These are phyloP conservation scores for Rhizopus sp. DNA, from an alignment of 371 early-diverging fungal species.

Conservation along the genomic window DNA sequence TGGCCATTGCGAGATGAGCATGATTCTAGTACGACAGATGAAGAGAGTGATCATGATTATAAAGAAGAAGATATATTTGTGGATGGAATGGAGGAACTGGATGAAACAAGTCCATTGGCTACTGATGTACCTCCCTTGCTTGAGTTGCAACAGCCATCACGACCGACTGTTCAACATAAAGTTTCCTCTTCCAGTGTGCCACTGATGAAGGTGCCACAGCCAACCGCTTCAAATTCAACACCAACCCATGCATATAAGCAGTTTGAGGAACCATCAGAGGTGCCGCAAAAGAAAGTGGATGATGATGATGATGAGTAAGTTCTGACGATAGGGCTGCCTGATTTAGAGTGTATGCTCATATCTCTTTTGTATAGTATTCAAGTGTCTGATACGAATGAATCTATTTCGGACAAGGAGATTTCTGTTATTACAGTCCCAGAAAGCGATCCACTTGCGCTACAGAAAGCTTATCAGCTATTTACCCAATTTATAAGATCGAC, in stretches of 20 bases:
- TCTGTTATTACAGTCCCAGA: slow-evolving; percentile 23
- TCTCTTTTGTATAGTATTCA: background rate
- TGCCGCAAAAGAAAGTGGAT: no score
- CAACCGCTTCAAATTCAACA: no score
- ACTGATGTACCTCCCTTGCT: background rate
- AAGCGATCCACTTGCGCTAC: slow-evolving; percentile 31
- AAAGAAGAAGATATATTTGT: slow-evolving; percentile 33
- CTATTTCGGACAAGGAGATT: background rate
- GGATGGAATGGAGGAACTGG: slow-evolving; percentile 34
- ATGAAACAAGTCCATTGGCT: slow-evolving; percentile 3
- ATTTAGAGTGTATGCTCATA: no score
- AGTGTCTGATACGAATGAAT: background rate
- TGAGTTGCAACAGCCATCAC: no score
- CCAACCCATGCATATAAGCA: no score
- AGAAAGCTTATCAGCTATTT: slow-evolving; percentile 28
- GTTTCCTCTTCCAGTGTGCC: no score
- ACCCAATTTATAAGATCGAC: slow-evolving; percentile 16
- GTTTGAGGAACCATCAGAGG: no score
- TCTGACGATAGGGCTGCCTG: no score
- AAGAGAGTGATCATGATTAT: slow-evolving; percentile 40
- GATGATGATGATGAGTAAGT: no score
- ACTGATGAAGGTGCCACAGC: no score
- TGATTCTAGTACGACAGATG: slow-evolving; percentile 28
- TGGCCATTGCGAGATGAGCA: slow-evolving; percentile 44
- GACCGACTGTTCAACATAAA: no score